A percentile compares a stretch with the other conserved stretches of the same genome.
Conservation (phyloP, 2,329 filamentous ascomycete species). For the Curvularia eragrostidis region DNA sequence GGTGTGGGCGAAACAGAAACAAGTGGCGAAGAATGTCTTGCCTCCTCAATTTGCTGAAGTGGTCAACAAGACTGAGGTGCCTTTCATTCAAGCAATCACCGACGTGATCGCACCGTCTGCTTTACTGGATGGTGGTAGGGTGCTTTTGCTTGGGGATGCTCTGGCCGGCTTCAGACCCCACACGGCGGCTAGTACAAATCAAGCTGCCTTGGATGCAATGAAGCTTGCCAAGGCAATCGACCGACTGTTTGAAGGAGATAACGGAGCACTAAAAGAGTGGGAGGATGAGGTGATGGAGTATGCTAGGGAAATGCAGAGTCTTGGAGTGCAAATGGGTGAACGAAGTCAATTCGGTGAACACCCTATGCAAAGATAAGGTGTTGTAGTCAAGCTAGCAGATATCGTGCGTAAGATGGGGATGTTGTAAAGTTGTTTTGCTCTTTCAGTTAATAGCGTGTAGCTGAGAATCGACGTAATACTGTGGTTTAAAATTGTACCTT, state of each 20-base stretch:
- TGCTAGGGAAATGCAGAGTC: conserved; percentile 19
- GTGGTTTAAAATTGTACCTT: not conserved
- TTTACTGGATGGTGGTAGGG: conserved; percentile 47
- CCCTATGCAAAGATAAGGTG: conserved; percentile 12
- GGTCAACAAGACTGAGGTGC: conserved; percentile 48
- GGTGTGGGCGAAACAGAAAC: conserved; percentile 49
- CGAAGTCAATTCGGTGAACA: conserved; percentile 23
- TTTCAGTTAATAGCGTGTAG: not conserved
- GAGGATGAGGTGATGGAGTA: conserved; percentile 30
- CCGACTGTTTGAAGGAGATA: conserved; percentile 45
- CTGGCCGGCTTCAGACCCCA: conserved; percentile 55
- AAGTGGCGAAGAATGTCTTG: conserved; percentile 36
- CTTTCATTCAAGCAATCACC: conserved; percentile 55
- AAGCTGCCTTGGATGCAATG: conserved; percentile 54
- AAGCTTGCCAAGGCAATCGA: conserved; percentile 37
- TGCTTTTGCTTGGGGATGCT: conserved; percentile 57
- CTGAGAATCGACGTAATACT: not conserved
- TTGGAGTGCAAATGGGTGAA: conserved; percentile 24
- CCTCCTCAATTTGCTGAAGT: conserved; percentile 51
- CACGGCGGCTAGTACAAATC: conserved; percentile 53
- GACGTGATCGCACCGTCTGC: conserved; percentile 49
- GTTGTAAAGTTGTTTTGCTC: not conserved
- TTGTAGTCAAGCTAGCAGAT: not conserved
- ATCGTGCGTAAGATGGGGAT: not conserved
- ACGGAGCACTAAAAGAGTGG: conserved; percentile 38